phyloP scores from a whole-genome alignment of 23 red algal genomes.

The Gracilariopsis chorda region DNA sequence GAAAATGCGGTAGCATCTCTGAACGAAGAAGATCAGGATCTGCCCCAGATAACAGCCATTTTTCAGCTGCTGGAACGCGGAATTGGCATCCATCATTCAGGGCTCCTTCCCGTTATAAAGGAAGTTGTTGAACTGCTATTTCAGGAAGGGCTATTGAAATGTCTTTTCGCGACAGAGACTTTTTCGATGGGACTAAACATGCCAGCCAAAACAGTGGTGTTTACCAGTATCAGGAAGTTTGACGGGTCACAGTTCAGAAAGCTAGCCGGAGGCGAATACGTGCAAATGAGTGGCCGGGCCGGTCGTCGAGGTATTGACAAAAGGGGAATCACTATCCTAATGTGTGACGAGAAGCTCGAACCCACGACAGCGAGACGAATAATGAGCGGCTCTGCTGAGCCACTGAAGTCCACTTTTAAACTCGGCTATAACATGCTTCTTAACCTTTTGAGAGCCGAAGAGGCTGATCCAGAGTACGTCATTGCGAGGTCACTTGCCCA shows the following conservation, averaged over 20 bases:
- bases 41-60: conserved; percentile 87
- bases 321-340: conserved; percentile 80
- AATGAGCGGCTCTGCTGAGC: conserved; percentile 78
- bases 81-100: conserved; percentile 99
- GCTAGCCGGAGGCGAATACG: conserved; percentile 86
- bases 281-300: conserved; percentile 97
- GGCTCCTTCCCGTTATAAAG: conserved; percentile 93
- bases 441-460: conserved; percentile 91
- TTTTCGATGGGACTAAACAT: conserved; percentile 99
- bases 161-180: conserved; percentile 98
- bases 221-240: conserved; percentile 85
- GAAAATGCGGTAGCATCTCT: conserved; percentile 77
- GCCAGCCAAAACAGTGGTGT: conserved; percentile 93
- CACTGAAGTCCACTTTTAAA: conserved; percentile 79
- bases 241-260: conserved; percentile 78
- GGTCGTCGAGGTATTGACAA: conserved; percentile 91
- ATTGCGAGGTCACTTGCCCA: conserved; percentile 91
- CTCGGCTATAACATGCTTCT: conserved; percentile 97
- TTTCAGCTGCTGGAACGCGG: conserved; percentile 79
- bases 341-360: conserved; percentile 85
- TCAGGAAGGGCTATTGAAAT: conserved; percentile 90
- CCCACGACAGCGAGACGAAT: conserved; percentile 63
- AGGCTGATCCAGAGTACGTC: conserved; percentile 85
- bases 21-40: conserved; percentile 69
- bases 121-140: conserved; percentile 98